phyloP scores from a whole-genome alignment of 1,284 basidiomycete species.

The Xerocomus subilludens region DNA sequence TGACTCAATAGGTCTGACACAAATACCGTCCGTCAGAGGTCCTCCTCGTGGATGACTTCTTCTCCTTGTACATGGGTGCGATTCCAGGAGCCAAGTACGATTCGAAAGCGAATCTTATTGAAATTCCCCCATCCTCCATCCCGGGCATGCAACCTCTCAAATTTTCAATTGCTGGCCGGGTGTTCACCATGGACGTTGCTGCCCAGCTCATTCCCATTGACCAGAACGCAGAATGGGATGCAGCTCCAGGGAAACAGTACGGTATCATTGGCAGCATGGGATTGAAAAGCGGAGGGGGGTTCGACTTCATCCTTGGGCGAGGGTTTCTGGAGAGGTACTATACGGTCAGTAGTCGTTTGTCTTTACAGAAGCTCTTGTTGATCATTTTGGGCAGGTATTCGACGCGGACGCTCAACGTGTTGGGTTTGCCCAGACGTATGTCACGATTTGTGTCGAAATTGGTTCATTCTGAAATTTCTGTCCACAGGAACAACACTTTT shows the following conservation, averaged over 20 bases:
- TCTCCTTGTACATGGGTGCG: neutral
- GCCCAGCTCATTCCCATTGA: conserved; percentile 44
- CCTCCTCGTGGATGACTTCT: conserved; percentile 4
- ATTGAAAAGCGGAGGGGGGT: conserved; percentile 30
- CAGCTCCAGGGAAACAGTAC: conserved; percentile 35
- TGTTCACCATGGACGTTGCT: conserved; percentile 39
- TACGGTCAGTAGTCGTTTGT: too few species aligned
- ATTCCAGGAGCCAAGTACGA: conserved; percentile 4
- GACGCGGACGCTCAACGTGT: too few species aligned
- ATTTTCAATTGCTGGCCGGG: conserved; percentile 35
- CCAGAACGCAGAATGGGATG: conserved; percentile 40
- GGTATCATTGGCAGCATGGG: conserved; percentile 32
- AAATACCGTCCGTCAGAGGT: neutral
- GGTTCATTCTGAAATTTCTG: too few species aligned
- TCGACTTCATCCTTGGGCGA: conserved; percentile 45
- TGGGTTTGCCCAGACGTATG: too few species aligned
- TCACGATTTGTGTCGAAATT: too few species aligned
- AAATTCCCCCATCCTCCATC: conserved; percentile 8
- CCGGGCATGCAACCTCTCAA: conserved; percentile 38
- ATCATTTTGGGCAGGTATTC: too few species aligned
- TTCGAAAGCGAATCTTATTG: neutral
- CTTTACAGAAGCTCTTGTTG: too few species aligned
- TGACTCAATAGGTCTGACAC: neutral
- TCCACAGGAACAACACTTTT: too few species aligned
- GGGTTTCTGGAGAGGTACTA: conserved; percentile 46